Percentiles rank a stretch among this genome's conserved stretches.
Evolutionary conservation across 2,329 filamentous ascomycete species (phyloP).

Genomic region (Cladosporium sp.): DNA sequence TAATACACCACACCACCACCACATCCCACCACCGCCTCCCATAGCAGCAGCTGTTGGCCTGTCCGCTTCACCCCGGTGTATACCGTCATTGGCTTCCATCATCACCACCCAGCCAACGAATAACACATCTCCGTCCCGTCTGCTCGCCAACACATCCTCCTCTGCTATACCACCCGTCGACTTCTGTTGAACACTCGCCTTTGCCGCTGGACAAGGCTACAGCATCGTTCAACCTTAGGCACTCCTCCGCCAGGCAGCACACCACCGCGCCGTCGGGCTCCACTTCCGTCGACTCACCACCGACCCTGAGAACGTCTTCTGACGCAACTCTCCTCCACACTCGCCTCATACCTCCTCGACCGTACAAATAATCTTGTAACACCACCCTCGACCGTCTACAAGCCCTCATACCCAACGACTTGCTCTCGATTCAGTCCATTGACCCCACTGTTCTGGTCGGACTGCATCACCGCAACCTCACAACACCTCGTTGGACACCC

Average conservation of each 20-base stretch:
- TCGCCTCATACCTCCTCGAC: slow-evolving; percentile 6
- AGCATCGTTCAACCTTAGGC: slow-evolving; percentile 6
- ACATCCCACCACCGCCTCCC: not conserved
- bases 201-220: slow-evolving; percentile 1
- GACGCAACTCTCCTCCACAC: slow-evolving; percentile 6
- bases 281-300: slow-evolving; percentile 11
- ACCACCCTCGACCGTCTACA: slow-evolving; percentile 7
- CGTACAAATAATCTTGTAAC: slow-evolving; percentile 10
- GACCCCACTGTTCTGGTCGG: slow-evolving; percentile 5
- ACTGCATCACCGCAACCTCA: slow-evolving; percentile 4
- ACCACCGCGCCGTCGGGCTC: slow-evolving; percentile 11
- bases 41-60: slow-evolving; percentile 1
- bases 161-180: not conserved
- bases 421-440: not conserved
- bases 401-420: slow-evolving; percentile 1
- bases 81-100: not conserved
- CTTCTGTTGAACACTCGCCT: slow-evolving; percentile 1
- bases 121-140: slow-evolving; percentile 2
- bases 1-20: slow-evolving; percentile 4
- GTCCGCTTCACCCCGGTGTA: slow-evolving; percentile 2
- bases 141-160: slow-evolving; percentile 2
- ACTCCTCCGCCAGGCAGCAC: slow-evolving; percentile 11
- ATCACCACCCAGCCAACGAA: not conserved
- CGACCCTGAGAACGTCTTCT: slow-evolving; percentile 1
- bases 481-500: slow-evolving; percentile 17